Conservation (phyloP, 140 eudicot species). For the Senecio squalidus region DNA sequence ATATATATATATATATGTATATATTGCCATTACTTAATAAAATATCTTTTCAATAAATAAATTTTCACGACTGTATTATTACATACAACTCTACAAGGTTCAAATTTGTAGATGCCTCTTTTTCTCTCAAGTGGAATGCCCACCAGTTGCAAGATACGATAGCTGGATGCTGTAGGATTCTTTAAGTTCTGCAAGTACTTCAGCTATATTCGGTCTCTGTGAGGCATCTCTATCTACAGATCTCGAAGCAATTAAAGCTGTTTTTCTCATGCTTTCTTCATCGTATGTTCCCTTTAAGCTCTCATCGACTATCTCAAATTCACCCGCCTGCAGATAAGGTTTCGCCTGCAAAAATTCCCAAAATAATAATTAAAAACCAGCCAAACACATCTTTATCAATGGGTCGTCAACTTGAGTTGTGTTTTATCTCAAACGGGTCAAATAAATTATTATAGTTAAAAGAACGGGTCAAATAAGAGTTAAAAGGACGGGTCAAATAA, state of each 20-base stretch:
- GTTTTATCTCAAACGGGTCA: not conserved
- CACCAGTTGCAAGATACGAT: constrained; percentile 61
- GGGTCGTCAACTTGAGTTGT: not conserved
- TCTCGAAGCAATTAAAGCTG: constrained; percentile 71
- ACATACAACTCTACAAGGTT: constrained; percentile 19
- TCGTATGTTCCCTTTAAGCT: constrained; percentile 60
- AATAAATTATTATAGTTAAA: not conserved
- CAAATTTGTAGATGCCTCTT: constrained; percentile 1
- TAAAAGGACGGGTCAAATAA: not conserved
- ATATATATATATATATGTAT: not conserved
- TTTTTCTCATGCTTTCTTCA: constrained; percentile 72
- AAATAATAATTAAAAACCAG: not conserved
- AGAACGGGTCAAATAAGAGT: too few species aligned
- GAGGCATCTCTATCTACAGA: constrained; percentile 86
- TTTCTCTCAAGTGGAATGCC: constrained; percentile 31
- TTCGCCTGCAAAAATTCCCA: constrained; percentile 55
- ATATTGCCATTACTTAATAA: not conserved
- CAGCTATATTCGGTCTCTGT: constrained; percentile 72
- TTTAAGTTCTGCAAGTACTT: constrained; percentile 70
- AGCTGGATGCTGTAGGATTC: constrained; percentile 82
- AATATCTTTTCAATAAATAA: constrained; percentile 18
- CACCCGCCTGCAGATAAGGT: constrained; percentile 89
- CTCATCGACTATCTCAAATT: constrained; percentile 89
- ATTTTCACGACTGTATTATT: constrained; percentile 10
- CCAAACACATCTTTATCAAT: constrained; percentile 9